Percentiles rank a stretch among this genome's conserved stretches.
These are phyloP conservation scores for Elsinoe ampelina DNA, from an alignment of 2,329 filamentous ascomycete species.

Conservation along the genomic window DNA sequence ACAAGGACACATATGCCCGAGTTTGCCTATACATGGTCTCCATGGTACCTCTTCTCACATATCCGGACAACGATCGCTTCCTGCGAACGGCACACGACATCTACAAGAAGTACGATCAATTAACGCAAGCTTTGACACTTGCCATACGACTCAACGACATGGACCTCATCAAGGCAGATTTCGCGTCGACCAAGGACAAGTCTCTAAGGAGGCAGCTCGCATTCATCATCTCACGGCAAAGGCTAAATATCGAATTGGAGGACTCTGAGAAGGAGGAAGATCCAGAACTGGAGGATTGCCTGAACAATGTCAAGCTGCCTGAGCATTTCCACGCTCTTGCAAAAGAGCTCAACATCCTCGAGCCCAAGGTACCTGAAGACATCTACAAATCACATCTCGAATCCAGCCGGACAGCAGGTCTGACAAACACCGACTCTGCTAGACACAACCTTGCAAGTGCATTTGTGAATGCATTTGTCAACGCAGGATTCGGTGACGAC, in stretches of 20 bases:
- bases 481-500: constrained; percentile 88
- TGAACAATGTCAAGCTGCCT: constrained; percentile 78
- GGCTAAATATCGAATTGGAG: constrained; percentile 67
- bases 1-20: constrained; percentile 85
- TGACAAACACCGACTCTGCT: constrained; percentile 92
- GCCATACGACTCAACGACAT: constrained; percentile 88
- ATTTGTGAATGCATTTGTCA: constrained; percentile 95
- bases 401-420: constrained; percentile 80
- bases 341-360: constrained; percentile 92
- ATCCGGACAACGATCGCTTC: constrained; percentile 94
- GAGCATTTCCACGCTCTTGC: constrained; percentile 90
- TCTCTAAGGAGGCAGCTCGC: constrained; percentile 87
- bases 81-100: constrained; percentile 86
- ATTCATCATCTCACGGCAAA: constrained; percentile 84
- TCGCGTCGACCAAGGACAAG: constrained; percentile 69
- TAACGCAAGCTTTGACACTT: constrained; percentile 85
- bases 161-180: constrained; percentile 66
- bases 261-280: constrained; percentile 58
- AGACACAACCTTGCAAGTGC: constrained; percentile 90
- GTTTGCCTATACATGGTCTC: constrained; percentile 98
- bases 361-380: constrained; percentile 93
- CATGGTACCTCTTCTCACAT: constrained; percentile 96
- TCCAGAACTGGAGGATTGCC: constrained; percentile 66
- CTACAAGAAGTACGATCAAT: constrained; percentile 86
- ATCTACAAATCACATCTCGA: constrained; percentile 99